phyloP scores from a whole-genome alignment of 2,329 filamentous ascomycete species.

The Monosporascus sp. region DNA sequence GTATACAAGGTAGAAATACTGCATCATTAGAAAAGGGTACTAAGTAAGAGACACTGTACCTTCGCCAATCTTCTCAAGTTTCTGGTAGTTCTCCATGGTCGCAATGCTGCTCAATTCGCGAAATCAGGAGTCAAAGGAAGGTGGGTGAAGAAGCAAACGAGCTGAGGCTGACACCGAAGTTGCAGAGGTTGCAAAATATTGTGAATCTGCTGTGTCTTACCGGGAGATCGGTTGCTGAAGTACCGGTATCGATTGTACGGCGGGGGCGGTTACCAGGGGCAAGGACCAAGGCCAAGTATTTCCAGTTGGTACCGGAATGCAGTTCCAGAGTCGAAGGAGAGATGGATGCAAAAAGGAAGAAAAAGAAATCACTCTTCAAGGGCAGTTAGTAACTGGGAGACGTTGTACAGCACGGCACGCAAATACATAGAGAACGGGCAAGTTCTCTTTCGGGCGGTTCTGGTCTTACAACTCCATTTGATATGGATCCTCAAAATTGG shows the following conservation, averaged over 20 bases:
- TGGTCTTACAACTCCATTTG: background rate
- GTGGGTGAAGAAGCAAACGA: background rate
- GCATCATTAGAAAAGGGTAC: background rate
- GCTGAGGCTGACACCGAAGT: background rate
- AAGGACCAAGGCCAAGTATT: background rate
- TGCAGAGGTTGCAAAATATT: background rate
- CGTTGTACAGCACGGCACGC: too few relatives aligned
- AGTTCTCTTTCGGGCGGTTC: background rate
- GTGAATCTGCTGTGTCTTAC: background rate
- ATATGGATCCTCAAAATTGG: background rate
- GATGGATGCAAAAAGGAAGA: background rate
- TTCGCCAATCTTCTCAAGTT: conserved; percentile 94
- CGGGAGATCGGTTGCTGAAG: background rate
- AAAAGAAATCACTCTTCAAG: background rate
- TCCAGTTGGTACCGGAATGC: background rate
- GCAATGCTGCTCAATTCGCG: background rate
- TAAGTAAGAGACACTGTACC: conserved; percentile 44
- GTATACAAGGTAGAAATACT: background rate
- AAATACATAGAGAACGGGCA: background rate
- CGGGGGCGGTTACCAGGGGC: background rate
- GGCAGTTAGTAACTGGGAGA: too few relatives aligned
- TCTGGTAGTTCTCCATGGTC: conserved; percentile 90
- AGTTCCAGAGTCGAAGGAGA: background rate
- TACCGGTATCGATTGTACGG: background rate
- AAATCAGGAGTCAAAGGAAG: background rate